These are phyloP conservation scores for Articulospora tetracladia DNA, from an alignment of 495 filamentous ascomycete genomes.

Conservation along the genomic window DNA sequence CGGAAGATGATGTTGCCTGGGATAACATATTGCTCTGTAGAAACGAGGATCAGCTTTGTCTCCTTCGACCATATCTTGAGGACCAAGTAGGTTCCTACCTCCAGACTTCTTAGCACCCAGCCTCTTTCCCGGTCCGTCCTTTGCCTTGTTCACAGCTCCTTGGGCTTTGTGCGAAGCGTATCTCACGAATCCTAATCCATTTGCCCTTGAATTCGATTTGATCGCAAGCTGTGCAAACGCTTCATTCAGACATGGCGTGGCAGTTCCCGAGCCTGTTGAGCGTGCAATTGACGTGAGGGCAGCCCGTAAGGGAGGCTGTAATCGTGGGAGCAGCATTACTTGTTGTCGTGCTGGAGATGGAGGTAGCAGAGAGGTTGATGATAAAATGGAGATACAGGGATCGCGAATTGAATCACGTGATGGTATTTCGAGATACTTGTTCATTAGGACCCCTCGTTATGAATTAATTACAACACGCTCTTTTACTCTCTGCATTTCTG, in stretches of 20 bases:
- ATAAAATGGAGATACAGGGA: neutral
- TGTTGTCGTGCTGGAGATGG: neutral
- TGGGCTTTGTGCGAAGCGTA: slow-evolving; percentile 83
- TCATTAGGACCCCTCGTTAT: neutral
- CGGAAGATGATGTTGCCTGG: slow-evolving; percentile 97
- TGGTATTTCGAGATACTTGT: neutral
- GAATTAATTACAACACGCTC: neutral
- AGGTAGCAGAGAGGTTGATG: neutral
- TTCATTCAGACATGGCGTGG: slow-evolving; percentile 30
- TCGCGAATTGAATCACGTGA: slow-evolving; percentile 4
- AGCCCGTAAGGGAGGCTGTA: slow-evolving; percentile 46
- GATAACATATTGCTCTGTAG: slow-evolving; percentile 77
- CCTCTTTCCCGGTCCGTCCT: slow-evolving; percentile 88
- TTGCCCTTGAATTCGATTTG: slow-evolving; percentile 31
- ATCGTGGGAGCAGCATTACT: slow-evolving; percentile 47
- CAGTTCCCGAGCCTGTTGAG: slow-evolving; percentile 17
- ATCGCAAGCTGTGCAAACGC: slow-evolving; percentile 33
- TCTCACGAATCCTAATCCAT: slow-evolving; percentile 36
- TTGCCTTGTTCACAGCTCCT: slow-evolving; percentile 78
- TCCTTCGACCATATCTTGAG: neutral
- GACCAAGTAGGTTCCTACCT: slow-evolving; percentile 45
- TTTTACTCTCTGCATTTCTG: neutral
- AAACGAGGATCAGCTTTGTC: slow-evolving; percentile 1
- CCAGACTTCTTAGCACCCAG: slow-evolving; percentile 90
- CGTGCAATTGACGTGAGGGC: slow-evolving; percentile 35